Evolutionary conservation across 768 basidiomycete genomes (phyloP).

Genomic region (Kwoniella shandongensis): DNA sequence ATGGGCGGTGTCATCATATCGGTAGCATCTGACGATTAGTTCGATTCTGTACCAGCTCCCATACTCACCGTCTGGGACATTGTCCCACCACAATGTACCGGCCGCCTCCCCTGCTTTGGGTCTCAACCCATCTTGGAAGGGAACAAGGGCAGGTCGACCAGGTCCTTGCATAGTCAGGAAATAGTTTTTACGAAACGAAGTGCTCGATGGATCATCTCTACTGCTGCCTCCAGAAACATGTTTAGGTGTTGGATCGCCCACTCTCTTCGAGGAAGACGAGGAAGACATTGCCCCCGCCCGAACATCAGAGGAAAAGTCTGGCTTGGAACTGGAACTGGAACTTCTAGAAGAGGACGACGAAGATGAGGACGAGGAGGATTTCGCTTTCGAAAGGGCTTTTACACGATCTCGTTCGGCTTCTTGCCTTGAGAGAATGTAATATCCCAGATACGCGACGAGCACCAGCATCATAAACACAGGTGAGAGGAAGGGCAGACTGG

Average conservation of each 20-base stretch:
- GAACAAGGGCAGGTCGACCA: conserved; percentile 51
- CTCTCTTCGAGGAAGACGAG: conserved; percentile 13
- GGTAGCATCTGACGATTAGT: conserved; percentile 26
- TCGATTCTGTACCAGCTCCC: too few relatives aligned
- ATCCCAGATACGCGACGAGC: conserved; percentile 48
- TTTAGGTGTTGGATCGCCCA: conserved; percentile 36
- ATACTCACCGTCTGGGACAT: conserved; percentile 48
- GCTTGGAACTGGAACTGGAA: conserved; percentile 15
- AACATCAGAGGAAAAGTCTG: conserved; percentile 32
- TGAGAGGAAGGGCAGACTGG: conserved; percentile 36
- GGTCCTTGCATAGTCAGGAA: conserved; percentile 54
- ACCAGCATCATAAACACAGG: conserved; percentile 49
- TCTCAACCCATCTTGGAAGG: conserved; percentile 50
- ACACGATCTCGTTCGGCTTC: conserved; percentile 37
- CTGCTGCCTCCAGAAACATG: conserved; percentile 34
- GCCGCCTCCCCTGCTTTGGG: conserved; percentile 45
- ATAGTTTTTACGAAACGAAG: conserved; percentile 46
- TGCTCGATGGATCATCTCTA: conserved; percentile 35
- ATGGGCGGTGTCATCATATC: conserved; percentile 46
- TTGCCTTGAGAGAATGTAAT: conserved; percentile 45
- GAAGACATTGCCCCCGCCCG: conserved; percentile 25
- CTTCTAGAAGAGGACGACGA: conserved; percentile 10
- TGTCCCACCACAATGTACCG: conserved; percentile 53
- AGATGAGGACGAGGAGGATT: conserved; percentile 22
- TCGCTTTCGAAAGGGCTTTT: conserved; percentile 30